phyloP scores from a whole-genome alignment of 1,139 yeast species.

The Taiozyma sp. region DNA sequence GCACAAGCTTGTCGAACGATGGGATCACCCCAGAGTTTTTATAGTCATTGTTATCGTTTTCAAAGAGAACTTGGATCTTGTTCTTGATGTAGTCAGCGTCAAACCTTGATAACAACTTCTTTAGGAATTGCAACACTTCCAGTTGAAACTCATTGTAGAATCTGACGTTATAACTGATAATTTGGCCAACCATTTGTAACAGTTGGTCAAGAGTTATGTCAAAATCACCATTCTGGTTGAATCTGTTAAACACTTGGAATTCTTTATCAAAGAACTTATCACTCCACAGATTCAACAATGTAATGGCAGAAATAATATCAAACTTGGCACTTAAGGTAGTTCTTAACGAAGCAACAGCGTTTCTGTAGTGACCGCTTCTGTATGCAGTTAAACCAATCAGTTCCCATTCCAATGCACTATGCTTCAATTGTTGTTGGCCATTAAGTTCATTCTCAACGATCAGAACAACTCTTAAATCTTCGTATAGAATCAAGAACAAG shows the following conservation, averaged over 20 bases:
- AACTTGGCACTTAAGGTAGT: constrained; percentile 75
- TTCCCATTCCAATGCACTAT: constrained; percentile 92
- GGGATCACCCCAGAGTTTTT: constrained; percentile 22
- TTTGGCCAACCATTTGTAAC: constrained; percentile 26
- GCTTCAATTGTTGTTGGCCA: constrained; percentile 66
- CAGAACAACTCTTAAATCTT: constrained; percentile 79
- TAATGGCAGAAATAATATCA: constrained; percentile 44
- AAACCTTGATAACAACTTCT: constrained; percentile 23
- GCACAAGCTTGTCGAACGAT: constrained; percentile 19
- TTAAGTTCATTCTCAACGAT: constrained; percentile 81
- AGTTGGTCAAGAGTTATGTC: constrained; percentile 27
- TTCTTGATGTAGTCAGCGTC: constrained; percentile 30
- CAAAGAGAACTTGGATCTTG: constrained; percentile 26
- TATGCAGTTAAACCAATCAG: constrained; percentile 77
- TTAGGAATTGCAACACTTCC: constrained; percentile 26
- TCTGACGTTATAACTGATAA: constrained; percentile 32
- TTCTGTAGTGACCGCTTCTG: constrained; percentile 72
- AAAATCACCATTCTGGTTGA: constrained; percentile 14
- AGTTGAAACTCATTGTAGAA: constrained; percentile 33
- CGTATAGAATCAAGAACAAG: constrained; percentile 78
- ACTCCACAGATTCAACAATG: constrained; percentile 29
- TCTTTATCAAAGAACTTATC: constrained; percentile 13
- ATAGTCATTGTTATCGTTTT: constrained; percentile 22
- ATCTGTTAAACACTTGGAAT: constrained; percentile 9
- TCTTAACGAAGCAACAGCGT: constrained; percentile 74